Conservation (phyloP, 441 rosid genomes). For the Bocquillonia castaneifolia region DNA sequence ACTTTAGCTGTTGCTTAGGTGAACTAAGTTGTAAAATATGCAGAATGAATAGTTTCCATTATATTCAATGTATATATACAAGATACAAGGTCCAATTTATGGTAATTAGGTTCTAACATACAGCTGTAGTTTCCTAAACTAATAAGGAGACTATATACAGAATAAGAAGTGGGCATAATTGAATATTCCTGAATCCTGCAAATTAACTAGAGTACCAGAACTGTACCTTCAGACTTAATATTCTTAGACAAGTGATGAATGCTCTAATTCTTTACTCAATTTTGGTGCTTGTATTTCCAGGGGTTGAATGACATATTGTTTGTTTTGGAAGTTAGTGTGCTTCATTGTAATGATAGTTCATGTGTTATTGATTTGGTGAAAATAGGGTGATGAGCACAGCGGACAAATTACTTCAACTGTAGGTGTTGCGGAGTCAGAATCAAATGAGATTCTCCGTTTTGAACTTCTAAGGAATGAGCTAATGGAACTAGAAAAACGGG, state of each 20-base stretch:
- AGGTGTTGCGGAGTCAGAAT: constrained; percentile 41
- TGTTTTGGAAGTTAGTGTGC: constrained; percentile 10
- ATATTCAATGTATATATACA: too few species aligned
- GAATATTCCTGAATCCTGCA: too few species aligned
- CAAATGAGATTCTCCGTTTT: constrained; percentile 70
- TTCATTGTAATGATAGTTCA: constrained; percentile 19
- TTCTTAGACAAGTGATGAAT: background rate
- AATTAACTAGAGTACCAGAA: background rate
- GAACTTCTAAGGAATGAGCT: constrained; percentile 83
- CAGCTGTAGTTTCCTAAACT: too few species aligned
- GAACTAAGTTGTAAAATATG: too few species aligned
- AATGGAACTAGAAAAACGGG: constrained; percentile 86
- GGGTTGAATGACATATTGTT: constrained; percentile 18
- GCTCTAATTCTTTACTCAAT: background rate
- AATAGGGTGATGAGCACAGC: constrained; percentile 53
- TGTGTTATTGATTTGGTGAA: constrained; percentile 20
- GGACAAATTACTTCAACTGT: constrained; percentile 31
- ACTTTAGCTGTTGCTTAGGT: background rate
- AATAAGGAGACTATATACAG: too few species aligned
- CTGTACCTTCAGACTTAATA: background rate
- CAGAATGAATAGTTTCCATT: too few species aligned
- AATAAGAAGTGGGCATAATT: too few species aligned
- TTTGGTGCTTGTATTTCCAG: background rate
- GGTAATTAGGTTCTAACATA: too few species aligned
- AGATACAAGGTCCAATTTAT: too few species aligned